phyloP scores from a whole-genome alignment of 352 stramenopile genomes.

The Pilasporangium apinafurcum region DNA sequence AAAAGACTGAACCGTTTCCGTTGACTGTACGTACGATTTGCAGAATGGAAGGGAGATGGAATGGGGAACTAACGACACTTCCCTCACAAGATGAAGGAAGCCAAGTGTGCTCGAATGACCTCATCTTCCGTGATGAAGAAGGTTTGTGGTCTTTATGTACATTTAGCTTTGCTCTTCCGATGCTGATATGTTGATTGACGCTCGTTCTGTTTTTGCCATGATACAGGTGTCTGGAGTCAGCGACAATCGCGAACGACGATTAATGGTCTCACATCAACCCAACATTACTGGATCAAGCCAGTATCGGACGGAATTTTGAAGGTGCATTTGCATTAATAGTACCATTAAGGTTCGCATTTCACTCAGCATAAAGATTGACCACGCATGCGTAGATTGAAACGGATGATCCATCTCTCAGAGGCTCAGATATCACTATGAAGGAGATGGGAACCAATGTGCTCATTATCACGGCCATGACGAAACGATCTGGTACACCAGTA shows the following conservation, averaged over 20 bases:
- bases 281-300: conserved; percentile 87
- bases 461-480: conserved; percentile 81
- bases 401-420: conserved; percentile 69
- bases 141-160: conserved; percentile 10
- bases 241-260: conserved; percentile 83
- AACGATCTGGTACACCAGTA: conserved; percentile 49
- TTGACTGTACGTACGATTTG: background rate
- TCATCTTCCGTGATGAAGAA: conserved; percentile 80
- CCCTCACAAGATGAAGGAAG: conserved; percentile 69
- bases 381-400: conserved; percentile 58
- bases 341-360: background rate
- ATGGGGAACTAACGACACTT: conserved; percentile 72
- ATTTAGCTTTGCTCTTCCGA: too few relatives aligned
- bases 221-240: conserved; percentile 70
- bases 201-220: too few relatives aligned
- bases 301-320: conserved; percentile 85
- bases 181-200: too few relatives aligned
- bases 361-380: too few relatives aligned
- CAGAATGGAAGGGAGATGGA: conserved; percentile 84
- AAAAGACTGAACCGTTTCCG: background rate
- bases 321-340: conserved; percentile 8
- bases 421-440: conserved; percentile 84
- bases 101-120: conserved; percentile 83
- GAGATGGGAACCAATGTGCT: conserved; percentile 78
- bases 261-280: conserved; percentile 76